Conservation (phyloP, 176 grass and related monocot genomes). For the Avena sativa region DNA sequence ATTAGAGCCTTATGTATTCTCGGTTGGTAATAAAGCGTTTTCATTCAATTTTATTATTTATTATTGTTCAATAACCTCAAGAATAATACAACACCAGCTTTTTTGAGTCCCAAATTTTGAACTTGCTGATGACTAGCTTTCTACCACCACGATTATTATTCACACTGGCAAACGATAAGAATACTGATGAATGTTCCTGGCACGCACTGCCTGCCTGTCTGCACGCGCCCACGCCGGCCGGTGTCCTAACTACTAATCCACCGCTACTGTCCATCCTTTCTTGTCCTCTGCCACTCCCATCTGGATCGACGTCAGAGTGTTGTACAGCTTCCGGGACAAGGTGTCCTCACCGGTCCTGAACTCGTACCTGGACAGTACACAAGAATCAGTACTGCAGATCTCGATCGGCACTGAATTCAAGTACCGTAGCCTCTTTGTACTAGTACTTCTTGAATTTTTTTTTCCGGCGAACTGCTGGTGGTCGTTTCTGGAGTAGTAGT, state of each 20-base stretch:
- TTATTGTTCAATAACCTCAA: background rate
- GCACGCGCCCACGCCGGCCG: background rate
- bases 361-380: conserved; percentile 50
- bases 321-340: conserved; percentile 65
- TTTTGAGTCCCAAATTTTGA: background rate
- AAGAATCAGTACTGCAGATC: background rate
- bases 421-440: background rate
- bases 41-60: too few relatives aligned
- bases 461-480: background rate
- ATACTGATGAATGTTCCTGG: background rate
- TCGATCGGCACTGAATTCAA: background rate
- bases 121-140: background rate
- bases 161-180: background rate
- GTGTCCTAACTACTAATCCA: conserved; percentile 45
- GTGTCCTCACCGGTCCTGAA: conserved; percentile 72
- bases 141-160: conserved; percentile 1
- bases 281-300: conserved; percentile 77
- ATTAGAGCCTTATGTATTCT: too few relatives aligned
- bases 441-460: background rate
- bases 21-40: too few relatives aligned
- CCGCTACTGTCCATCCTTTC: conserved; percentile 71
- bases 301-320: conserved; percentile 70
- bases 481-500: too few relatives aligned
- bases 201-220: background rate
- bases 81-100: background rate